phyloP scores from a whole-genome alignment of 805 yeast species.

The Metschnikowia arizonensis region DNA sequence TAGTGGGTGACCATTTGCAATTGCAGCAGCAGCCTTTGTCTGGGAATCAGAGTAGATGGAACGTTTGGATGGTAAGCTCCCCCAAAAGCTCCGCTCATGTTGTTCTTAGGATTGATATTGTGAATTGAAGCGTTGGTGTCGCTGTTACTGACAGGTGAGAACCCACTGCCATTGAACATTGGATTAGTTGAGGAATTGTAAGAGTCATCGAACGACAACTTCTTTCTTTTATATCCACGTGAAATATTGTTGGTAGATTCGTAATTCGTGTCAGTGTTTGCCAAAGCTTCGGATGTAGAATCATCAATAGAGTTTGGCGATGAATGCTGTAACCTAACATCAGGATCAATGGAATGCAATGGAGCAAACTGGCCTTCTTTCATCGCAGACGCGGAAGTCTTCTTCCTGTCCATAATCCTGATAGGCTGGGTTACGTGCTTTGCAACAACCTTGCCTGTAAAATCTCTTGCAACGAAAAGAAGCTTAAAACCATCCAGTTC shows the following conservation, averaged over 20 bases:
- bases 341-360: conserved; percentile 34
- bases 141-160: conserved; percentile 44
- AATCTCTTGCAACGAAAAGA: conserved; percentile 62
- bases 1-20: conserved; percentile 11
- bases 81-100: conserved; percentile 1
- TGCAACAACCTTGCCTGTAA: conserved; percentile 61
- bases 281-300: conserved; percentile 51
- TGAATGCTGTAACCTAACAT: background rate
- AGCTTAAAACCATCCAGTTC: conserved; percentile 82
- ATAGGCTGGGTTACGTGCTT: conserved; percentile 68
- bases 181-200: conserved; percentile 32
- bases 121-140: conserved; percentile 36
- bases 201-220: conserved; percentile 46
- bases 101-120: conserved; percentile 14
- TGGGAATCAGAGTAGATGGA: conserved; percentile 11
- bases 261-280: conserved; percentile 32
- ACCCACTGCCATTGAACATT: conserved; percentile 39
- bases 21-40: conserved; percentile 18
- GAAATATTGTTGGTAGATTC: conserved; percentile 18
- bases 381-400: conserved; percentile 37
- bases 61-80: conserved; percentile 1
- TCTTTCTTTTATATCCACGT: conserved; percentile 46
- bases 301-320: conserved; percentile 64
- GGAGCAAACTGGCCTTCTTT: conserved; percentile 11
- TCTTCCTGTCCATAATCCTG: conserved; percentile 93